Evolutionary conservation across 495 filamentous ascomycete species (phyloP).

Genomic region (Talaromyces stipitatus): DNA sequence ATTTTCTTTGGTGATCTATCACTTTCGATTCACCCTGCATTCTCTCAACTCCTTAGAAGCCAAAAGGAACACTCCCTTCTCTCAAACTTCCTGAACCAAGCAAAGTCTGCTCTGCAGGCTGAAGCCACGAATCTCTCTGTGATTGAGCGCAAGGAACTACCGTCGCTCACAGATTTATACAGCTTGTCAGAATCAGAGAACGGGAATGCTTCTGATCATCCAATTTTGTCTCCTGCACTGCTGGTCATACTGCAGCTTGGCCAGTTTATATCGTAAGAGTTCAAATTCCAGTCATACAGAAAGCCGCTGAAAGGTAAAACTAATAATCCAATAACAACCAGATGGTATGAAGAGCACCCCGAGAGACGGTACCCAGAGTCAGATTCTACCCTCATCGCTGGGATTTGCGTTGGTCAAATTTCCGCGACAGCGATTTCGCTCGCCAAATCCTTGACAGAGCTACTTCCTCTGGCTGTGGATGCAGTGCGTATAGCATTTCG

Average conservation of each 20-base stretch:
- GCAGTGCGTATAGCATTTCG: conserved; percentile 25
- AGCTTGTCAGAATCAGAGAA: neutral
- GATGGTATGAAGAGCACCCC: neutral
- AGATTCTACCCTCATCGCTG: conserved; percentile 6
- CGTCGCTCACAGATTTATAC: neutral
- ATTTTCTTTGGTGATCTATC: neutral
- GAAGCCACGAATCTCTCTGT: neutral
- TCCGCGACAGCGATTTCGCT: conserved; percentile 23
- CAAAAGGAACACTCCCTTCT: neutral
- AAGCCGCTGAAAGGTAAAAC: neutral
- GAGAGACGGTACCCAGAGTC: neutral
- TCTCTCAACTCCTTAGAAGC: neutral
- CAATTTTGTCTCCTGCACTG: neutral
- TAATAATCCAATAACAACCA: neutral
- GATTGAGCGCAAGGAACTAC: neutral
- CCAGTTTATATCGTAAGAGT: neutral
- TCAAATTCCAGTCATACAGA: neutral
- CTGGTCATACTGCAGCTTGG: neutral
- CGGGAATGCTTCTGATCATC: neutral
- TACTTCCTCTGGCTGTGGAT: conserved; percentile 18
- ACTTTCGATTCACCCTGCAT: neutral
- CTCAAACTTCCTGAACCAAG: neutral
- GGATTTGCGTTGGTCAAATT: conserved; percentile 28
- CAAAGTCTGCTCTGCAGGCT: neutral
- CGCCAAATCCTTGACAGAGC: conserved; percentile 15